Conservation (phyloP, 805 yeast species). For the Wickerhamomyces alni region DNA sequence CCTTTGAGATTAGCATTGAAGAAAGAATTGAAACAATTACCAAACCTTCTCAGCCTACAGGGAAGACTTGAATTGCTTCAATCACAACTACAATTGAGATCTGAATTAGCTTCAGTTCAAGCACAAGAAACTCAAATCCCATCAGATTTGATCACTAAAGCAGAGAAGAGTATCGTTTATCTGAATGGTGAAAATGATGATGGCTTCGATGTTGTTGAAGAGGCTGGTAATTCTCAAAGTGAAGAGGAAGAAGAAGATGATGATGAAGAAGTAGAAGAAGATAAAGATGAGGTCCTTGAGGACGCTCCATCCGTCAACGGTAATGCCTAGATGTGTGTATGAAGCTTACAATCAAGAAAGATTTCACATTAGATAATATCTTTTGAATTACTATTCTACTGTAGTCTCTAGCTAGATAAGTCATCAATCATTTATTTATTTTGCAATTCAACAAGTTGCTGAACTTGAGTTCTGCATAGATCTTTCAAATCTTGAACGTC, state of each 20-base stretch:
- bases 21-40: constrained; percentile 51
- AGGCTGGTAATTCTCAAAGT: constrained; percentile 16
- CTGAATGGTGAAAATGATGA: constrained; percentile 42
- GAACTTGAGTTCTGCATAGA: constrained; percentile 76
- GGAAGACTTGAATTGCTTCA: constrained; percentile 77
- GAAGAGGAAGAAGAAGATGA: constrained; percentile 20
- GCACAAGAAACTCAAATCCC: constrained; percentile 23
- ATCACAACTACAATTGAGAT: constrained; percentile 69
- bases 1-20: constrained; percentile 51
- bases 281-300: constrained; percentile 3
- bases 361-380: too few relatives aligned
- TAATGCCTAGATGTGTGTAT: neutral
- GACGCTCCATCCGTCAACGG: neutral
- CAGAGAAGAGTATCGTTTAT: constrained; percentile 27
- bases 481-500: constrained; percentile 89
- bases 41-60: constrained; percentile 70
- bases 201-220: constrained; percentile 24
- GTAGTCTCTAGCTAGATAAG: neutral
- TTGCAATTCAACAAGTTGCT: constrained; percentile 72
- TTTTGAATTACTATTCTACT: too few relatives aligned
- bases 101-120: constrained; percentile 37
- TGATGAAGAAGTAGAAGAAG: constrained; percentile 16
- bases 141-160: constrained; percentile 24
- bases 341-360: too few relatives aligned
- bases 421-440: constrained; percentile 10